phyloP scores from a whole-genome alignment of 2,329 filamentous ascomycete species.

The Mariannaea sp. region DNA sequence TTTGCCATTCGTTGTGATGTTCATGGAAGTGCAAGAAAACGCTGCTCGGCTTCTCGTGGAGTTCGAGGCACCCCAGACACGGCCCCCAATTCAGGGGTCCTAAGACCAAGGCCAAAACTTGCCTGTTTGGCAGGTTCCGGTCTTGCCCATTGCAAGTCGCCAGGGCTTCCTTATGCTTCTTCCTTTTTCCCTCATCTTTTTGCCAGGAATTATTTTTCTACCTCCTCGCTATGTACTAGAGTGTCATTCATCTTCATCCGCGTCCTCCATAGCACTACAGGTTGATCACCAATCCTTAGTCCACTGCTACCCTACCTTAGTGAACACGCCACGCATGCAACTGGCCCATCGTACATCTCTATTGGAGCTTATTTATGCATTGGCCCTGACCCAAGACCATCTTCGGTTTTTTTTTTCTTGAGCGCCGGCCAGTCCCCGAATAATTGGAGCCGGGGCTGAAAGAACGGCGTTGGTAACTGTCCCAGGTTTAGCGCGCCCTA shows the following conservation, averaged over 20 bases:
- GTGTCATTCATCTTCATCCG: no score
- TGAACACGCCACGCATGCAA: no score
- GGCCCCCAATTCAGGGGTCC: neutral
- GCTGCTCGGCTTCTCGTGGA: neutral
- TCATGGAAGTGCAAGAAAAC: neutral
- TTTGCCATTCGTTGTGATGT: no score
- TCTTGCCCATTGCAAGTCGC: neutral
- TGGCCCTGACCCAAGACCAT: neutral
- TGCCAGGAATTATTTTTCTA: no score
- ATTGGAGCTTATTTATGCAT: no score
- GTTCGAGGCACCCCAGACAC: neutral
- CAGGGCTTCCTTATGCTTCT: neutral
- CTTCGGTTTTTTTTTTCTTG: constrained; percentile 2
- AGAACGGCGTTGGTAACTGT: neutral
- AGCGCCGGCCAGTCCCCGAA: neutral
- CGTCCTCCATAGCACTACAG: no score
- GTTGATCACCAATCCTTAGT: no score
- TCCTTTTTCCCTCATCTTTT: no score
- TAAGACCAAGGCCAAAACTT: neutral
- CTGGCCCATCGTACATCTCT: no score
- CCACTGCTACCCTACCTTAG: no score
- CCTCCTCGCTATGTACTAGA: no score
- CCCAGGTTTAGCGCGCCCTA: constrained; percentile 12
- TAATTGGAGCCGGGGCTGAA: constrained; percentile 3
- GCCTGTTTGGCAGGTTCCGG: neutral